Percentiles rank a stretch among this genome's conserved stretches.
These are phyloP conservation scores for Kockiozyma suomiensis DNA, from an alignment of 805 yeast species.

Conservation along the genomic window DNA sequence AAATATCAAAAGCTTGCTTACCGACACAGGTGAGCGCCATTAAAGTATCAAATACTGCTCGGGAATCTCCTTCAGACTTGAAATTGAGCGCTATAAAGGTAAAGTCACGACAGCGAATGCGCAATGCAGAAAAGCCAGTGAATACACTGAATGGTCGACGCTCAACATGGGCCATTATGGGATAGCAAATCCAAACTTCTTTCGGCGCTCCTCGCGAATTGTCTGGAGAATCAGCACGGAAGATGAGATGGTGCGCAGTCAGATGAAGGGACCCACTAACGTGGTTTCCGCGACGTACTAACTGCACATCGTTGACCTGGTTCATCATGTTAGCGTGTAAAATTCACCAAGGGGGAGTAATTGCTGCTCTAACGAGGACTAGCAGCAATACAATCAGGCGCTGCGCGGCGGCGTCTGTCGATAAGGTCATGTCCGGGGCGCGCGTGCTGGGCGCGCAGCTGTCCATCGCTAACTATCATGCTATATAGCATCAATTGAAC, in stretches of 20 bases:
- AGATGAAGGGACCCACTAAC: slow-evolving; percentile 65
- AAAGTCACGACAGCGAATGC: slow-evolving; percentile 82
- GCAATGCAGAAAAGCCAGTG: slow-evolving; percentile 52
- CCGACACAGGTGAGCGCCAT: slow-evolving; percentile 61
- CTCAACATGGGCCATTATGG: slow-evolving; percentile 65
- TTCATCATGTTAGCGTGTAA: slow-evolving; percentile 33
- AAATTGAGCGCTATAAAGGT: slow-evolving; percentile 80
- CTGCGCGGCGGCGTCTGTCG: too few species aligned
- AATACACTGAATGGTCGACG: slow-evolving; percentile 43
- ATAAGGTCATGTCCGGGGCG: not conserved
- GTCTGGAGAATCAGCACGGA: slow-evolving; percentile 40
- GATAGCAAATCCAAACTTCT: slow-evolving; percentile 88
- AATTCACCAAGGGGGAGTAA: too few species aligned
- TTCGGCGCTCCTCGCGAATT: slow-evolving; percentile 36
- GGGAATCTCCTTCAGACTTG: slow-evolving; percentile 56
- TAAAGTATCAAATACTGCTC: slow-evolving; percentile 72
- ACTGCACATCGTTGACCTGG: slow-evolving; percentile 53
- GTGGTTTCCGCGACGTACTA: slow-evolving; percentile 60
- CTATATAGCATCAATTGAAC: slow-evolving; percentile 11
- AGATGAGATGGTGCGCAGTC: slow-evolving; percentile 76
- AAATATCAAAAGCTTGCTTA: not conserved
- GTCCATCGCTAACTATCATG: not conserved
- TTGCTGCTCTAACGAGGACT: not conserved
- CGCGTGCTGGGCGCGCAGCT: not conserved
- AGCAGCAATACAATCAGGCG: not conserved